Evolutionary conservation across 108 stramenopile genomes (phyloP), one percentile per base, ranked within the genome.

Genomic region (Heterococcus sp.): DNA sequence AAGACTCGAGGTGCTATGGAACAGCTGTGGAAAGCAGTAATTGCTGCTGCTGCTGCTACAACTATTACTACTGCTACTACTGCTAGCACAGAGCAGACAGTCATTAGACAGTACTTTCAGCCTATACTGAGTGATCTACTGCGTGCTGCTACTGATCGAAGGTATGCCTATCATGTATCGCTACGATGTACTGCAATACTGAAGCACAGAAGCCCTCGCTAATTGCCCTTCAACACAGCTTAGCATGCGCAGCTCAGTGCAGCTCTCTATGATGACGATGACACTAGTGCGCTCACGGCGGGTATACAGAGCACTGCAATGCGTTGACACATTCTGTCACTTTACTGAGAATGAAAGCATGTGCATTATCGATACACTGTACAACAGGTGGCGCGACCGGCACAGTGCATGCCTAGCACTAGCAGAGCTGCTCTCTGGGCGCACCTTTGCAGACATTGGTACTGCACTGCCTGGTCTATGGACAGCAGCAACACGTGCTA

Each of bases 1-100:
- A 81, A 81, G 72, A 81, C 79, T 8, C 79, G 79, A 65, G 29
- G 66, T 38, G 79, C 79, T 27, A 81, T 81, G 79, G 72, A 81
- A 2, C 79, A 70, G 46, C 79, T 81, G 38, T 81, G 79, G 79
- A 63, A 72, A 3, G 38, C 79, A 21, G 72, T 70, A 21, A 32
- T 81, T 32, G 69, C 58, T 38, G 72, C 72, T 2, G 72, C 63
- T 1, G 31, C 35, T 2, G 46, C 30, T 35, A n/a, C 27, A 4
- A 46, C 72, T 32, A 46, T 35, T 21, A 65, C 71, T 65, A 2
- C 2, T n/a, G 29, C 33, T 27, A 11, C 33, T 37, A 2, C 70
- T 37, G 33, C 32, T n/a, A 4, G 26, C 70, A 5, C 32, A 2
- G 33, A 31, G 70, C 27, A 38, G 30, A 38, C 72, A 72, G 35